phyloP scores from a whole-genome alignment of 441 rosid species.

The Gossypium laxum region DNA sequence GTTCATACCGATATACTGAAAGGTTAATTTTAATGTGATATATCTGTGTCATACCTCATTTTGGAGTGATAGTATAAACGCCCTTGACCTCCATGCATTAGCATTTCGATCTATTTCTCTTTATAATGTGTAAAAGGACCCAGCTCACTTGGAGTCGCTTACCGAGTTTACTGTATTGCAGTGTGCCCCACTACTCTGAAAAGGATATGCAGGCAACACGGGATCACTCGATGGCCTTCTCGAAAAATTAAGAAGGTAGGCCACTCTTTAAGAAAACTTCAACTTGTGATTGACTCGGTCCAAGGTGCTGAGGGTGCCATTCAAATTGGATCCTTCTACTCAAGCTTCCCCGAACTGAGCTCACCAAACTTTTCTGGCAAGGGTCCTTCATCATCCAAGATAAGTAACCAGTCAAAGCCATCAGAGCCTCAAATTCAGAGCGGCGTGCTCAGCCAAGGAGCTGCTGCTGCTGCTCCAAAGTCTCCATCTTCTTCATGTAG shows the following conservation, averaged over 20 bases:
- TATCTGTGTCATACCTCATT: neutral
- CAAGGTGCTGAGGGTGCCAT: conserved; percentile 63
- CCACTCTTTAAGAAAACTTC: conserved; percentile 70
- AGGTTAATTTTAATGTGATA: neutral
- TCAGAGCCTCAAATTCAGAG: conserved; percentile 28
- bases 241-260: conserved; percentile 83
- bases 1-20: neutral
- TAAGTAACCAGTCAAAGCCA: conserved; percentile 20
- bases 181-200: conserved; percentile 88
- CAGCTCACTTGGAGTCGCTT: conserved; percentile 1
- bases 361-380: conserved; percentile 36
- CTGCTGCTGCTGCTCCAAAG: conserved; percentile 32
- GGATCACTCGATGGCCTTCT: conserved; percentile 83
- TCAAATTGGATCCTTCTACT: conserved; percentile 61
- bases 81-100: neutral
- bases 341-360: conserved; percentile 64
- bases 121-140: neutral
- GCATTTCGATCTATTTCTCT: neutral
- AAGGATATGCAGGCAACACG: conserved; percentile 89
- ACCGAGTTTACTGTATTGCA: conserved; percentile 28
- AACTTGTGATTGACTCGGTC: conserved; percentile 67
- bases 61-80: neutral
- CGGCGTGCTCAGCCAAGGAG: conserved; percentile 24
- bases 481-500: conserved; percentile 55
- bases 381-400: conserved; percentile 25